Evolutionary conservation across 176 grass and related monocot genomes (phyloP).

Genomic region (Cenchrus purpureus): DNA sequence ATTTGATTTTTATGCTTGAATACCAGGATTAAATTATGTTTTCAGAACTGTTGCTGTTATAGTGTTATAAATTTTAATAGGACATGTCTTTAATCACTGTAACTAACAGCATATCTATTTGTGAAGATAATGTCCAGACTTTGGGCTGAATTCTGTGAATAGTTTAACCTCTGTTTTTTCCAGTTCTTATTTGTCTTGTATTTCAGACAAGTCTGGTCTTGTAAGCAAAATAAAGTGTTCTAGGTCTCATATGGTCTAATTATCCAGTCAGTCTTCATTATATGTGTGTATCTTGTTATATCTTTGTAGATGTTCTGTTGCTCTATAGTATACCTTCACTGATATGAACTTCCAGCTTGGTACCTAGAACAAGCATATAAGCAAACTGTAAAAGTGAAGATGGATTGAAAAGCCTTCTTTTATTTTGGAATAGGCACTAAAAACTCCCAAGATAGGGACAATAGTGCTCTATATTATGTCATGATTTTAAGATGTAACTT

Average conservation of each 20-base stretch:
- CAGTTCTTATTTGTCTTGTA: neutral
- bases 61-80: constrained; percentile 16
- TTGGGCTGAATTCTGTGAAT: neutral
- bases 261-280: neutral
- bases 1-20: constrained; percentile 30
- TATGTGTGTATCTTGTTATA: neutral
- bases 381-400: neutral
- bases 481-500: neutral
- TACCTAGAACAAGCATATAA: constrained; percentile 20
- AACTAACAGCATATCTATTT: neutral
- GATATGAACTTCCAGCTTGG: constrained; percentile 5
- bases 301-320: constrained; percentile 1
- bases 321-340: neutral
- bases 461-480: neutral
- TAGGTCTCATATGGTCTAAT: neutral
- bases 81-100: neutral
- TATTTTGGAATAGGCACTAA: neutral
- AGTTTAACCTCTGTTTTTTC: neutral
- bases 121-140: neutral
- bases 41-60: neutral
- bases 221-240: constrained; percentile 1
- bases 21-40: constrained; percentile 9
- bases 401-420: neutral
- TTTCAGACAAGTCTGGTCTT: neutral
- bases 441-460: neutral